A percentile compares a stretch with the other conserved stretches of the same genome.
Evolutionary conservation across 2,329 filamentous ascomycete genomes (phyloP).

Genomic region (Fusarium vanettenii): DNA sequence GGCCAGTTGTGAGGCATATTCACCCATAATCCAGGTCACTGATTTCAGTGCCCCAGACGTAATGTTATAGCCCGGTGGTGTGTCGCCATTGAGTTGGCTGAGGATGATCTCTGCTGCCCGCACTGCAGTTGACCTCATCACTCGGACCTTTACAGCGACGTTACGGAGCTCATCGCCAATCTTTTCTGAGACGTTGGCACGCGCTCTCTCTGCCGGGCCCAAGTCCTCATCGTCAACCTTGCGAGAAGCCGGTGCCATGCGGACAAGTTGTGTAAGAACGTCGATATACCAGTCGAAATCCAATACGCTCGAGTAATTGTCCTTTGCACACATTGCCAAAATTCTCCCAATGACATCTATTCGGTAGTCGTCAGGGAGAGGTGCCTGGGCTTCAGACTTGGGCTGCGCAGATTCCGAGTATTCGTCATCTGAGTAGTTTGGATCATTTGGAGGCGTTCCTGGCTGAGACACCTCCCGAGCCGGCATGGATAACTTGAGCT

Average conservation of each 20-base stretch:
- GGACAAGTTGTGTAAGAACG: constrained; percentile 85
- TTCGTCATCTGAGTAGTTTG: constrained; percentile 63
- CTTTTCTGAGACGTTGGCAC: constrained; percentile 68
- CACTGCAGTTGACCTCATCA: constrained; percentile 82
- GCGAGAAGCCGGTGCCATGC: constrained; percentile 69
- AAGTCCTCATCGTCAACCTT: constrained; percentile 54
- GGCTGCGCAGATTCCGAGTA: constrained; percentile 50
- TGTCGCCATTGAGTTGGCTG: constrained; percentile 64
- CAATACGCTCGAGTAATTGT: constrained; percentile 85
- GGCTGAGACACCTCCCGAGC: constrained; percentile 57
- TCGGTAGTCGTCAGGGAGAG: constrained; percentile 87
- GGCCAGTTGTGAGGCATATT: constrained; percentile 81
- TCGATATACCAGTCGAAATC: constrained; percentile 99
- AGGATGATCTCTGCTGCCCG: constrained; percentile 84
- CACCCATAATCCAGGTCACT: constrained; percentile 87
- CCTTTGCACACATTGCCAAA: constrained; percentile 87
- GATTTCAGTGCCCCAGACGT: constrained; percentile 77
- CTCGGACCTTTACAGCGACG: constrained; percentile 90
- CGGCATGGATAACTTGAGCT: constrained; percentile 77
- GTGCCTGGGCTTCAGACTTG: constrained; percentile 55
- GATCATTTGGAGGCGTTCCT: constrained; percentile 58
- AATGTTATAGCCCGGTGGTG: constrained; percentile 66
- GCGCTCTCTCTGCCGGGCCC: constrained; percentile 44
- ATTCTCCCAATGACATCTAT: constrained; percentile 85
- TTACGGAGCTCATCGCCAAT: constrained; percentile 91